Percentiles rank a stretch among this genome's conserved stretches.
phyloP scores from a whole-genome alignment of 306 rosid genomes.

The Citrullus mucosospermus region DNA sequence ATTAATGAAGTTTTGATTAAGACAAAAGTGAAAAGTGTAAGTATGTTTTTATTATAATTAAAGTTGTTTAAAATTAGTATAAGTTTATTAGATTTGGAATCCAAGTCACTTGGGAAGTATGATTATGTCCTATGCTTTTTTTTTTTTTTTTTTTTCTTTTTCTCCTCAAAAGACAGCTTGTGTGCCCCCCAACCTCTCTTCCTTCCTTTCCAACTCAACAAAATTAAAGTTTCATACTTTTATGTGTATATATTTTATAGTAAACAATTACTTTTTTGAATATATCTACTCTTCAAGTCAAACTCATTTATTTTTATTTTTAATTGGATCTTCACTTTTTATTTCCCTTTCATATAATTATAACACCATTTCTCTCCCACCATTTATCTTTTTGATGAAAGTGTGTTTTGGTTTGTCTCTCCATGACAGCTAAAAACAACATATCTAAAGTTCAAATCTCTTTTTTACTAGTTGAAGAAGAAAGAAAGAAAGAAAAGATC shows the following conservation, averaged over 20 bases:
- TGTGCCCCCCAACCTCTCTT: neutral
- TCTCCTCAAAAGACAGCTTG: neutral
- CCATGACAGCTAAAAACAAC: neutral
- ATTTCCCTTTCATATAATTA: neutral
- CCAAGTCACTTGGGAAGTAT: conserved; percentile 29
- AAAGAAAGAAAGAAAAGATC: neutral
- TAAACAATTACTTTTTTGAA: conserved; percentile 26
- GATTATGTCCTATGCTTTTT: conserved; percentile 9
- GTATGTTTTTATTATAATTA: conserved; percentile 4
- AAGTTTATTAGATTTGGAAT: conserved; percentile 27
- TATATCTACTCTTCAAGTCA: conserved; percentile 15
- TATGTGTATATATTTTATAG: neutral
- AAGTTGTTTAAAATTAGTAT: conserved; percentile 1
- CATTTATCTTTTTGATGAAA: neutral
- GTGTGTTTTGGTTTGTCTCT: neutral
- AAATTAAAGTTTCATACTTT: neutral
- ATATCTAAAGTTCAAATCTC: neutral
- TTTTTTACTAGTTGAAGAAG: neutral
- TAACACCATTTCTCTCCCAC: neutral
- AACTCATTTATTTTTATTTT: neutral
- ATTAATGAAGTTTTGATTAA: conserved; percentile 8
- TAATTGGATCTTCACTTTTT: neutral
- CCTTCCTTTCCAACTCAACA: conserved; percentile 30
- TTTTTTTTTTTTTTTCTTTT: neutral
- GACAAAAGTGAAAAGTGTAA: conserved; percentile 7